phyloP scores from a whole-genome alignment of 176 grass and related monocot species.

The Paspalum notatum region DNA sequence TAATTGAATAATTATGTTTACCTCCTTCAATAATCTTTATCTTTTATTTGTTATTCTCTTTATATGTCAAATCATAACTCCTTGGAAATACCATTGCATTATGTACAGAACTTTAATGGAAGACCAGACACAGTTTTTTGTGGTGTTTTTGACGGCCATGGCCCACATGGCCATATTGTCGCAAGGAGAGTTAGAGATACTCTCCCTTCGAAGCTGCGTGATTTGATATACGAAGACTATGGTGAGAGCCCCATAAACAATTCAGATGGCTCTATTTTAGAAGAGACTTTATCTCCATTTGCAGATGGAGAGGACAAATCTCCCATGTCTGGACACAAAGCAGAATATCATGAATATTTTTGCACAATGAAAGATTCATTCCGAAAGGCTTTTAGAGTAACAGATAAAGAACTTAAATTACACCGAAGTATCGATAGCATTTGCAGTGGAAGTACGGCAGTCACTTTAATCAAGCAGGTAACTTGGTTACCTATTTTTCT shows the following conservation, averaged over 20 bases:
- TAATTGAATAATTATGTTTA: conserved; percentile 4
- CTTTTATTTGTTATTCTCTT: not conserved
- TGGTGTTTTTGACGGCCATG: conserved; percentile 96
- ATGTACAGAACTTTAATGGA: conserved; percentile 61
- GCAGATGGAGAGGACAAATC: conserved; percentile 47
- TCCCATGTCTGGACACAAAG: conserved; percentile 41
- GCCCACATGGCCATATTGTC: conserved; percentile 86
- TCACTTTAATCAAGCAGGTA: conserved; percentile 94
- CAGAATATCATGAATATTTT: conserved; percentile 51
- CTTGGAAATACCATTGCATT: not conserved
- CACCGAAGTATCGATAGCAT: conserved; percentile 73
- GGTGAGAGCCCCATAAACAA: conserved; percentile 51
- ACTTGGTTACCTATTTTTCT: conserved; percentile 11
- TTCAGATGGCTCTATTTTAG: conserved; percentile 60
- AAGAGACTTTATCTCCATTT: conserved; percentile 50
- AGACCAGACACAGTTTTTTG: conserved; percentile 78
- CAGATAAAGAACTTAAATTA: conserved; percentile 87
- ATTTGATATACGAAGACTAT: conserved; percentile 56
- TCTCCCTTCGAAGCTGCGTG: conserved; percentile 70
- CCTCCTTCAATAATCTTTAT: not conserved
- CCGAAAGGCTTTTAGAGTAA: conserved; percentile 65
- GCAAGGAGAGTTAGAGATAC: conserved; percentile 84
- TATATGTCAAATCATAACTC: conserved; percentile 13
- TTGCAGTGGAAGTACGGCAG: conserved; percentile 90
- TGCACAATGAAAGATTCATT: conserved; percentile 69